Percentiles rank a stretch among this genome's conserved stretches.
Evolutionary conservation across 495 filamentous ascomycete genomes (phyloP).

Genomic region (Penicillium maclennaniae): DNA sequence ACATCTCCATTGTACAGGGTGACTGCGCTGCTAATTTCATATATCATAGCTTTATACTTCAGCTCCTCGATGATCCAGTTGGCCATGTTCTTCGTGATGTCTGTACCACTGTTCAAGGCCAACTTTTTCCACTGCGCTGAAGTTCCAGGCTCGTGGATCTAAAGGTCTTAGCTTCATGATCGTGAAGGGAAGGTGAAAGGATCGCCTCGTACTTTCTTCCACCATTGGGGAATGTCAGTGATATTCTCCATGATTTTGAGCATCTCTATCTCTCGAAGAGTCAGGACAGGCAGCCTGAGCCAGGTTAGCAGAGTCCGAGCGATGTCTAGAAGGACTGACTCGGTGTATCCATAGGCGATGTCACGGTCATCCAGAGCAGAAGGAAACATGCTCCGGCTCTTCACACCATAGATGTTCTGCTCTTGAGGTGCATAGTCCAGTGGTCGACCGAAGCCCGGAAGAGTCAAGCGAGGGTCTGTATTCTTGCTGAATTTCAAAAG

Average conservation of each 20-base stretch:
- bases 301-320: not conserved
- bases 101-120: slow-evolving; percentile 22
- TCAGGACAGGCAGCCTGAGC: slow-evolving; percentile 30
- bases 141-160: slow-evolving; percentile 41
- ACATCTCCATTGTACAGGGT: slow-evolving; percentile 35
- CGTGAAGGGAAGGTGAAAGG: not conserved
- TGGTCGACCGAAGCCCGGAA: slow-evolving; percentile 44
- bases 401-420: slow-evolving; percentile 29
- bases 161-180: not conserved
- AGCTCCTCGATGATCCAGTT: slow-evolving; percentile 52
- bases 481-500: slow-evolving; percentile 2
- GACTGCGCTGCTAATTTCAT: slow-evolving; percentile 30
- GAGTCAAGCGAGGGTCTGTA: slow-evolving; percentile 16
- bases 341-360: slow-evolving; percentile 30
- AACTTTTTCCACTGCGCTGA: slow-evolving; percentile 38
- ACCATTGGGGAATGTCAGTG: slow-evolving; percentile 50
- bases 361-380: slow-evolving; percentile 30
- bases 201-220: slow-evolving; percentile 39
- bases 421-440: slow-evolving; percentile 31
- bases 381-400: slow-evolving; percentile 30
- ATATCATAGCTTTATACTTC: slow-evolving; percentile 41
- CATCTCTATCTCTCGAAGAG: slow-evolving; percentile 39
- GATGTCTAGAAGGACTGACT: slow-evolving; percentile 16
- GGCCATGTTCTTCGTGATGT: slow-evolving; percentile 47
- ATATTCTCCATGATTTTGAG: slow-evolving; percentile 36